Conservation (phyloP, 1,139 yeast genomes). For the Ashbya aceris region DNA sequence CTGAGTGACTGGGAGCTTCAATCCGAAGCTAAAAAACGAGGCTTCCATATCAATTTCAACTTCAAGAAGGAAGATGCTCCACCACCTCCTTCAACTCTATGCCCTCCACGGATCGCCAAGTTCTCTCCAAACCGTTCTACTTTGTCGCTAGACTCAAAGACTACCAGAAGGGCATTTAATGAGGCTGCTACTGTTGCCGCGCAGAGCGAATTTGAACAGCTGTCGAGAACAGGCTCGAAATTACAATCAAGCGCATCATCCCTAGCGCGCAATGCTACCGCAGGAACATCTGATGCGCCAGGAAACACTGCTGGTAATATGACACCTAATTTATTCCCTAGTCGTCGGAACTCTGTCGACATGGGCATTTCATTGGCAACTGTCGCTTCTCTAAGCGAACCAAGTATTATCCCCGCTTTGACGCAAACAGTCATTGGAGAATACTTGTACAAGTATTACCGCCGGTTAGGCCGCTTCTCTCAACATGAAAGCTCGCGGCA, state of each 20-base stretch:
- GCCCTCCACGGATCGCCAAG: constrained; percentile 13
- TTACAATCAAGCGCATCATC: constrained; percentile 14
- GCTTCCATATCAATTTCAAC: constrained; percentile 27
- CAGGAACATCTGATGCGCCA: constrained; percentile 10
- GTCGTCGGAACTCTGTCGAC: constrained; percentile 9
- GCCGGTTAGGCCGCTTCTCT: constrained; percentile 65
- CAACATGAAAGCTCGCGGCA: constrained; percentile 76
- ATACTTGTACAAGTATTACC: constrained; percentile 75
- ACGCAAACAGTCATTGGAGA: constrained; percentile 94
- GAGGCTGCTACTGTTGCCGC: constrained; percentile 26
- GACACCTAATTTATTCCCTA: neutral
- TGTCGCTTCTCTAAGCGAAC: constrained; percentile 60
- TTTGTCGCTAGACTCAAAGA: constrained; percentile 13
- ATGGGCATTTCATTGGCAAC: constrained; percentile 51
- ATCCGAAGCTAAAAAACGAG: constrained; percentile 42
- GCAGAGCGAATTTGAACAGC: constrained; percentile 19
- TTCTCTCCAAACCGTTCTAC: constrained; percentile 18
- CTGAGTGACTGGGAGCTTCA: constrained; percentile 39
- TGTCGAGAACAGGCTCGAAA: constrained; percentile 11
- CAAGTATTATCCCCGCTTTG: constrained; percentile 73
- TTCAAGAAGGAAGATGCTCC: constrained; percentile 3
- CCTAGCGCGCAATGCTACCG: constrained; percentile 8
- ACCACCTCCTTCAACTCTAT: constrained; percentile 8
- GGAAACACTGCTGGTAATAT: constrained; percentile 1
- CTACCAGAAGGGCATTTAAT: constrained; percentile 20